Base-by-base conservation (phyloP, 441 rosid genomes). In the Metrosideros polymorpha region DNA sequence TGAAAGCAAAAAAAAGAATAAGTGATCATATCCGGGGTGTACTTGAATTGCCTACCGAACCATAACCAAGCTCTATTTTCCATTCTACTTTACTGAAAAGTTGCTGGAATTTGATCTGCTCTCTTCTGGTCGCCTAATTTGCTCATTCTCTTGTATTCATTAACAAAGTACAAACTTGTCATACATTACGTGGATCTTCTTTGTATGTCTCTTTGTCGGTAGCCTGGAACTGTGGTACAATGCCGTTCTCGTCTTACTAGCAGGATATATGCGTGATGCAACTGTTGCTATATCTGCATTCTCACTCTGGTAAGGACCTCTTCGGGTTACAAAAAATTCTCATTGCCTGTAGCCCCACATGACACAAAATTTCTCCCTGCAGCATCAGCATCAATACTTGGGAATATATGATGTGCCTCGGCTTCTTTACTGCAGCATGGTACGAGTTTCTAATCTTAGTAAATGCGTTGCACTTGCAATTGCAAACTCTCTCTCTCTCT, bases 181-280 rank as follows among this genome's bases (percentile, higher is more conserved):
- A 35, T 32, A 49, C 47, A 15, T 30, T 35, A 22, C n/a, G 6
- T 55, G 49, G 17, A 10, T 63, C 47, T 25, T 22, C 47, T 53
- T 55, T 30, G 17, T 51, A 6, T 24, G 59, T 39, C 52, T 56
- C 49, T 86, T 15, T 32, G 49, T 49, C 2, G 9, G 85, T 32
- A 94, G 97, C 89, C 87, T 94, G 85, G 95, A 93, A 89, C 35
- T 94, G 12, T 93, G 96, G 95, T 93, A 93, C 88, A 83, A 86
- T 79, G 87, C 94, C n/a, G 51, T 93, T 24, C 89, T 93, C 24
- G 90, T 93, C 29, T 63, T 94, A 19, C 42, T 93, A 50, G 95
- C 96, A 0, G 94, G 94, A 43, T 93, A 93, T 79, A 86, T 92
- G 93, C 83, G 85, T 71, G 84, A 93, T 87, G 95, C 97, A 15